Evolutionary conservation across 225 moss, liverwort and hornwort species (phyloP).

Genomic region (Marchantia polymorpha): DNA sequence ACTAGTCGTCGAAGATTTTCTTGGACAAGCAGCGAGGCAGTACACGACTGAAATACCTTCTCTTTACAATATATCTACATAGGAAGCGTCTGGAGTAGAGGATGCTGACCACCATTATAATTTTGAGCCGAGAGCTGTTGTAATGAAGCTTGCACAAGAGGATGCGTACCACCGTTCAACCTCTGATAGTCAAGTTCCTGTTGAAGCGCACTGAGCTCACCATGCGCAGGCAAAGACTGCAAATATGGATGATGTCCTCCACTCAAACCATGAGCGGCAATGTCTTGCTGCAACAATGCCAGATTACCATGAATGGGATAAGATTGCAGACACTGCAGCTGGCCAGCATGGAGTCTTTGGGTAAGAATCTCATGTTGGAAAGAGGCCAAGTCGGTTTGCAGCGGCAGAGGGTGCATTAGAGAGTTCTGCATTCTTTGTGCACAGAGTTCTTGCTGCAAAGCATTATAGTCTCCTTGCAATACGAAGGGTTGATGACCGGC

Average conservation of each 20-base stretch:
- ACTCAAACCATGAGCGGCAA: conserved; percentile 10
- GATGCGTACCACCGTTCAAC: not conserved
- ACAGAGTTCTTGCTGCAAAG: conserved; percentile 10
- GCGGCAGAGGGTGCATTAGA: not conserved
- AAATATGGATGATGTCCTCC: not conserved
- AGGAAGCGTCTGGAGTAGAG: not conserved
- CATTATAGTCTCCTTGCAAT: conserved; percentile 1
- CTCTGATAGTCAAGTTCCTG: conserved; percentile 8
- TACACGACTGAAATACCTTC: not conserved
- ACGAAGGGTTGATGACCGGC: not conserved
- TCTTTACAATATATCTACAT: not conserved
- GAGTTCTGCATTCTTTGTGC: conserved; percentile 13
- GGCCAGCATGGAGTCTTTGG: not conserved
- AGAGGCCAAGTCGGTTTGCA: conserved; percentile 14
- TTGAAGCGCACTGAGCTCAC: conserved; percentile 8
- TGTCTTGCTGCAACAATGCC: conserved; percentile 14
- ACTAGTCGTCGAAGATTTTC: not conserved
- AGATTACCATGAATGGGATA: not conserved
- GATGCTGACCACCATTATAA: not conserved
- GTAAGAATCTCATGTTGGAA: not conserved
- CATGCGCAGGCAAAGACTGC: not conserved
- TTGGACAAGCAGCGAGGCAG: not conserved
- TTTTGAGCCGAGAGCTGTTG: conserved; percentile 10
- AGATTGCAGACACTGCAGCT: conserved; percentile 6
- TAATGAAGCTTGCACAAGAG: conserved; percentile 9